Evolutionary conservation across 2,329 filamentous ascomycete species (phyloP), one percentile per base, ranked within the genome.

Genomic region (Paramyrothecium sp.): DNA sequence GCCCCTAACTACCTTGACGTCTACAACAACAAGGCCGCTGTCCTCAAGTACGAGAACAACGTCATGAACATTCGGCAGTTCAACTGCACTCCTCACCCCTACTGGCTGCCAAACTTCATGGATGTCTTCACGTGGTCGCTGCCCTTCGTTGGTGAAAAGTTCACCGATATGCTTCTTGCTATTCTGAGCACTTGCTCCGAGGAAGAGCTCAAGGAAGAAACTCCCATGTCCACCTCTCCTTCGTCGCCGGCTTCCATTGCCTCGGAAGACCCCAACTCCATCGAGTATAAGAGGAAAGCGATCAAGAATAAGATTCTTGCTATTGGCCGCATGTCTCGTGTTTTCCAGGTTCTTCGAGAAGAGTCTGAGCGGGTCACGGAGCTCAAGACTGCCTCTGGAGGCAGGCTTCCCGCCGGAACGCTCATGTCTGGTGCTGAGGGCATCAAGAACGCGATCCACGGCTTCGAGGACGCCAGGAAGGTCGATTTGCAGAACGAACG

Each of bases 61-160:
- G 95, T 99, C 60, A 99, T 99, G 95, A 99, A 99, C 81, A 99
- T 99, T 71, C 87, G 95, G 58, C 95, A 99, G 76, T 99, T 99
- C 81, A 99, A 99, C 82, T 99, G 94, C 84, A 98, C 95, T 21
- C 95, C 95, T 34, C 95, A 99, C 74, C 95, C 95, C 7, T 99
- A 99, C 81, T 99, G 95, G 95, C 85, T 99, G 52, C 95, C 95
- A 56, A 99, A 99, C 80, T 99, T 99, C 73, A 99, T 99, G 95
- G 95, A 99, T 70, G 95, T 99, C 61, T 99, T 99, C 73, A 99
- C 95, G n/a, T 99, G 95, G 95, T 99, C 95, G 34, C 82, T 99
- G 59, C 95, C 95, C 1, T 99, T 99, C 76, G 95, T 99, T 22
- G 94, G 95, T 61, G 95, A 99, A 77, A 99, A 99, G 84, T 93